Evolutionary conservation across 768 basidiomycete species (phyloP).

Genomic region (Coprinopsis strossmayeri): DNA sequence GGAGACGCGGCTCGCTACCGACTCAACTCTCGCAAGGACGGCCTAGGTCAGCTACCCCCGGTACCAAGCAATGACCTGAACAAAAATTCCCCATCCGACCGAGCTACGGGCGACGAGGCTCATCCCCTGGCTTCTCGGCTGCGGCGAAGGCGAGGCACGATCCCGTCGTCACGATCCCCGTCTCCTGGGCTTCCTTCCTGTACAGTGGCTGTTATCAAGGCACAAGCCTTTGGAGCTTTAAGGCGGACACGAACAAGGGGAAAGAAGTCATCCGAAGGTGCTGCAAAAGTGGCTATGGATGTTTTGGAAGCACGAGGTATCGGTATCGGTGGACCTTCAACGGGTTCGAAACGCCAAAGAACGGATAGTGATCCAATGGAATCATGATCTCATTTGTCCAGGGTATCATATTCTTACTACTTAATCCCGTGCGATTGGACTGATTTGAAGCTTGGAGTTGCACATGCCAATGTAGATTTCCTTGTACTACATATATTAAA

Average conservation of each 20-base stretch:
- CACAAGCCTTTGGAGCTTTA: constrained; percentile 81
- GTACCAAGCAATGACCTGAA: constrained; percentile 20
- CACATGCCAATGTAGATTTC: constrained; percentile 7
- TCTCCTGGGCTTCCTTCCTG: constrained; percentile 44
- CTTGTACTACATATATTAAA: constrained; percentile 10
- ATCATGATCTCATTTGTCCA: background rate
- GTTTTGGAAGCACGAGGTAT: constrained; percentile 80
- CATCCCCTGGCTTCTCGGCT: constrained; percentile 32
- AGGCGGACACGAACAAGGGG: constrained; percentile 70
- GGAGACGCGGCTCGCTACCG: constrained; percentile 58
- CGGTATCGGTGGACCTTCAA: constrained; percentile 30
- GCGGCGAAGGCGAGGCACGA: constrained; percentile 40
- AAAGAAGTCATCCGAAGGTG: constrained; percentile 65
- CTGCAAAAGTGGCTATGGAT: constrained; percentile 71
- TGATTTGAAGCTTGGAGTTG: constrained; percentile 6
- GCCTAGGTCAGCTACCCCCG: background rate
- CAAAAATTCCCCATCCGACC: constrained; percentile 33
- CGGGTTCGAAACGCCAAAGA: constrained; percentile 30
- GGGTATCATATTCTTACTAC: constrained; percentile 1
- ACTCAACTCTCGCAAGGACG: constrained; percentile 36
- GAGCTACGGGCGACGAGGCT: constrained; percentile 53
- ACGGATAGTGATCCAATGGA: constrained; percentile 5
- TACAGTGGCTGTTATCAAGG: constrained; percentile 86
- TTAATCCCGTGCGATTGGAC: background rate
- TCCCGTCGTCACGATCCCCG: constrained; percentile 41